Evolutionary conservation across 441 rosid genomes (phyloP).

Genomic region (Syzygium syzygioides): DNA sequence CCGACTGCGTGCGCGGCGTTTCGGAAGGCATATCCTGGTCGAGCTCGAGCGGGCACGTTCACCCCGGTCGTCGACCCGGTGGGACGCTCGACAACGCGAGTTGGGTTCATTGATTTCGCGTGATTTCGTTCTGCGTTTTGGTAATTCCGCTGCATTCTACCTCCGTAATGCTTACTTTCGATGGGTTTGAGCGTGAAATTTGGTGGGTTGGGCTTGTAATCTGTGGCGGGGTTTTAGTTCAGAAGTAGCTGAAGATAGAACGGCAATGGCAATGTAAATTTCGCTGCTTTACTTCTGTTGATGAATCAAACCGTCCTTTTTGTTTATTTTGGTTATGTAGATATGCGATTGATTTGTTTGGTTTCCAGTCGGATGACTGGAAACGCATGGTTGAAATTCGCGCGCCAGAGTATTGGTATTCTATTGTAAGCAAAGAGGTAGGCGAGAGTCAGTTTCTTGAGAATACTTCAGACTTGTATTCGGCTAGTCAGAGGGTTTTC

Average conservation of each 20-base stretch:
- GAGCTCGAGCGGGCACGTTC: background rate
- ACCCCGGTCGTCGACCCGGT: background rate
- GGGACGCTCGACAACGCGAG: background rate
- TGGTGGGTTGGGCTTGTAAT: background rate
- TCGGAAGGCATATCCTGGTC: background rate
- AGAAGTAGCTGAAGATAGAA: background rate
- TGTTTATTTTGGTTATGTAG: background rate
- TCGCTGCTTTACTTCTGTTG: background rate
- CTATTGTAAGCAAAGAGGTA: background rate
- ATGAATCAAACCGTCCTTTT: background rate
- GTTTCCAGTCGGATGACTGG: background rate
- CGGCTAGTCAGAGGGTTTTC: background rate
- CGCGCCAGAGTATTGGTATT: background rate
- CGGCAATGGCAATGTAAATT: background rate
- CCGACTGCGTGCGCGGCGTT: background rate
- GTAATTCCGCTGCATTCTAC: background rate
- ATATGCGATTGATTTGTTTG: background rate
- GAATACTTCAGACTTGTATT: background rate
- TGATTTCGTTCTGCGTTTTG: background rate
- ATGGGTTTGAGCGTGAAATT: background rate
- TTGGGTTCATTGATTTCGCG: background rate
- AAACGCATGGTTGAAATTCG: background rate
- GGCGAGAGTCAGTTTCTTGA: background rate
- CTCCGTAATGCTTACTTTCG: background rate
- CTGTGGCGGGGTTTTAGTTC: background rate